Evolutionary conservation across 176 grass and related monocot genomes (phyloP).

Genomic region (Urochloa ruziziensis): DNA sequence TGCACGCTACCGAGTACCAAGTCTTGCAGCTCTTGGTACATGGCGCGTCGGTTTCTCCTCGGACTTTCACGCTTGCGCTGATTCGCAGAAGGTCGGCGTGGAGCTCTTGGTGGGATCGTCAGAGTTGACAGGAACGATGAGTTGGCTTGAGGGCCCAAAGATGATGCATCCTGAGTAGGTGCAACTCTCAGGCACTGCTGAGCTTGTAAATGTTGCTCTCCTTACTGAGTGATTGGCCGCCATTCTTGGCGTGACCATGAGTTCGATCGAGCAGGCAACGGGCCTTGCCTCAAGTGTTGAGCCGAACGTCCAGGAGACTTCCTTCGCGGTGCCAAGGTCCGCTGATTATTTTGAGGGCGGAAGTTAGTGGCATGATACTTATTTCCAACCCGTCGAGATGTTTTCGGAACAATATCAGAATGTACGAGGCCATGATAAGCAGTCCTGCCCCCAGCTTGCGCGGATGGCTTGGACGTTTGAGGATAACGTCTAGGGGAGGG

Average conservation of each 20-base stretch:
- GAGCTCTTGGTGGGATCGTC: background rate
- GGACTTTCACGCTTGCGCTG: background rate
- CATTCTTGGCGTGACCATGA: background rate
- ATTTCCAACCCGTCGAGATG: background rate
- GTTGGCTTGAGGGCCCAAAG: no score
- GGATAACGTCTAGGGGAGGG: background rate
- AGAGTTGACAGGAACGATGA: background rate
- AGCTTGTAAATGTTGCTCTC: background rate
- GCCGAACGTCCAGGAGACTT: background rate
- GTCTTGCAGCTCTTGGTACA: background rate
- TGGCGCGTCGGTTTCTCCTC: background rate
- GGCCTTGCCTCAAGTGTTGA: background rate
- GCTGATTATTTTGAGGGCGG: background rate
- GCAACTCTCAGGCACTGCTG: background rate
- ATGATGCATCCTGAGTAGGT: background rate
- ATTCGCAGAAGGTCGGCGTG: background rate
- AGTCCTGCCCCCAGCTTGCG: background rate
- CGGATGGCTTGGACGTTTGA: background rate
- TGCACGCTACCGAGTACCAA: background rate
- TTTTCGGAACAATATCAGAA: background rate
- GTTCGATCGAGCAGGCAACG: background rate
- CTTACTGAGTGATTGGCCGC: fast-evolving
- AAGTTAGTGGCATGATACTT: background rate
- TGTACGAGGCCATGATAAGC: background rate
- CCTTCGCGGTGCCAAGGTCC: background rate